Evolutionary conservation across 2,329 filamentous ascomycete species (phyloP).

Genomic region (Tolypocladium cylindrosporum): DNA sequence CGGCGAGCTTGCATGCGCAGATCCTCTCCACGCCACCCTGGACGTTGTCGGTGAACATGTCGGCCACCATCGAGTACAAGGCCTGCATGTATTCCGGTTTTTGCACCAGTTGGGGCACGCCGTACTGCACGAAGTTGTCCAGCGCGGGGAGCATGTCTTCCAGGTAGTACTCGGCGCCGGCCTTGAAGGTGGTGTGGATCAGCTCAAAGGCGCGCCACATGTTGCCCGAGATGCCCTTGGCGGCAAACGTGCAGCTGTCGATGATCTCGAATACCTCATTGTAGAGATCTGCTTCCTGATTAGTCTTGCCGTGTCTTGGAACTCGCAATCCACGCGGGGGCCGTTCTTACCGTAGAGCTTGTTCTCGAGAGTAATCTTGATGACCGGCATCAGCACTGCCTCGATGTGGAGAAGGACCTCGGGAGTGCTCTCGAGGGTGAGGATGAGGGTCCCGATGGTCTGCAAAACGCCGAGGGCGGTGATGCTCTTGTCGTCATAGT

Average conservation of each 20-base stretch:
- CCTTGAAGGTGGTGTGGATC: conserved; percentile 94
- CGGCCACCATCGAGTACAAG: conserved; percentile 85
- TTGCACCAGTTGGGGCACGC: conserved; percentile 66
- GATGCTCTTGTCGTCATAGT: conserved; percentile 98
- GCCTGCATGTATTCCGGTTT: conserved; percentile 82
- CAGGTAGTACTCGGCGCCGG: conserved; percentile 90
- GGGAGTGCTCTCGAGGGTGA: conserved; percentile 93
- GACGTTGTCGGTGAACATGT: conserved; percentile 88
- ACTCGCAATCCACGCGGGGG: not conserved
- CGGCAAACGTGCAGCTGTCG: conserved; percentile 96
- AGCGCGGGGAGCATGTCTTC: conserved; percentile 98
- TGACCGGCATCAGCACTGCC: conserved; percentile 92
- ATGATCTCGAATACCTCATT: conserved; percentile 99
- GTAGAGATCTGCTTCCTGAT: conserved; percentile 61
- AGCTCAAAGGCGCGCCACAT: conserved; percentile 99
- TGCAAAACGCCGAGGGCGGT: conserved; percentile 92
- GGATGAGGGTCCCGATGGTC: conserved; percentile 93
- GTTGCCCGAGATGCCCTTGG: conserved; percentile 86
- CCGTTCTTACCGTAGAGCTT: conserved; percentile 72
- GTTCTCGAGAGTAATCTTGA: conserved; percentile 91
- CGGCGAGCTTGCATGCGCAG: conserved; percentile 93
- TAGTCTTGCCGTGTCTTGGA: conserved; percentile 7
- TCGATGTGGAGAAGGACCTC: conserved; percentile 93
- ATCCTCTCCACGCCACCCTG: conserved; percentile 91
- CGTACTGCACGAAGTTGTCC: conserved; percentile 96